These are phyloP conservation scores for Pugionium dolabratum DNA, from an alignment of 345 rosid genomes.

Conservation along the genomic window DNA sequence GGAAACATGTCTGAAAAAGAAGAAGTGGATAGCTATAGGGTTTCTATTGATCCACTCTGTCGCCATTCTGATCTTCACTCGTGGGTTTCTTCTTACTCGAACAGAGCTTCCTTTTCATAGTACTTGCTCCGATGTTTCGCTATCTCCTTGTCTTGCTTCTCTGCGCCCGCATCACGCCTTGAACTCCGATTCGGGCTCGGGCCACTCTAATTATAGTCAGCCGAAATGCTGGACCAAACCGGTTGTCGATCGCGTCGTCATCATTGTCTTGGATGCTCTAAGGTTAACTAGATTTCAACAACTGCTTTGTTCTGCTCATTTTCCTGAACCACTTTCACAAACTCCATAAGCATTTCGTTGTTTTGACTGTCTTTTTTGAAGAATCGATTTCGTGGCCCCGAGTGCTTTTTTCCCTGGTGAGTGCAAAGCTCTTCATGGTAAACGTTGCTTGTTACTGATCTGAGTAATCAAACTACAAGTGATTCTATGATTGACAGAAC, in stretches of 20 bases:
- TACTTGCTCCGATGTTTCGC: slow-evolving; percentile 62
- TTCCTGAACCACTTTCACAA: background rate
- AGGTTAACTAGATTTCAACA: slow-evolving; percentile 39
- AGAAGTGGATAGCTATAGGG: slow-evolving; percentile 38
- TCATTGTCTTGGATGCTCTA: slow-evolving; percentile 85
- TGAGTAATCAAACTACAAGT: background rate
- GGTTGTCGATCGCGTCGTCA: slow-evolving; percentile 63
- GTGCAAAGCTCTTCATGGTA: background rate
- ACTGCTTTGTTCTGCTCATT: background rate
- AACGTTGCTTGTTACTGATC: background rate
- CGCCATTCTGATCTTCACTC: slow-evolving; percentile 65
- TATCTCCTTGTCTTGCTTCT: slow-evolving; percentile 59
- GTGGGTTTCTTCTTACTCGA: slow-evolving; percentile 90
- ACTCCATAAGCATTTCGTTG: slow-evolving; percentile 7
- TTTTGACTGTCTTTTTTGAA: slow-evolving; percentile 25
- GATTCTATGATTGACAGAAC: slow-evolving; percentile 30
- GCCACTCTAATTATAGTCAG: background rate
- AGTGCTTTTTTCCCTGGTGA: slow-evolving; percentile 66
- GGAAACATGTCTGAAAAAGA: slow-evolving; percentile 30
- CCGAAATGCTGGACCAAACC: slow-evolving; percentile 72
- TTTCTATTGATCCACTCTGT: slow-evolving; percentile 53
- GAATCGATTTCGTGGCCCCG: slow-evolving; percentile 87
- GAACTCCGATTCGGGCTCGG: background rate
- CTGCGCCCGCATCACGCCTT: slow-evolving; percentile 13
- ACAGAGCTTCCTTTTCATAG: slow-evolving; percentile 83